Evolutionary conservation across 768 basidiomycete genomes (phyloP), one percentile per base, ranked within the genome.

Genomic region (Mycena leptocephala): DNA sequence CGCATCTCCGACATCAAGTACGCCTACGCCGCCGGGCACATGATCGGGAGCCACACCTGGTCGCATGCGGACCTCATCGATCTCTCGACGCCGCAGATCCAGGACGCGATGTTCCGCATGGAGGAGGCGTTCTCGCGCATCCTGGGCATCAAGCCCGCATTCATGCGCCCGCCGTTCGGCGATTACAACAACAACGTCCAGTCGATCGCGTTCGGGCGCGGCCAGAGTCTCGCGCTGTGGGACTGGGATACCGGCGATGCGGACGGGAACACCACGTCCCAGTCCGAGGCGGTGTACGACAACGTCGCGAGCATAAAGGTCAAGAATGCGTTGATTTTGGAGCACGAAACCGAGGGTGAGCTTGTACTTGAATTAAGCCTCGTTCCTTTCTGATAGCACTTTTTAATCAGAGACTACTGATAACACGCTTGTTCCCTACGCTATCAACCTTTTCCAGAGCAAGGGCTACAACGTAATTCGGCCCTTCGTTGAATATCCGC

Each of bases 331-430:
- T 20, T 56, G 55, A 32, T 56, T 32, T 32, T 56, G 55, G 28
- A 56, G 14, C 55, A 56, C 55, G 86, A 87, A 69, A 83, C 83
- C 5, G 77, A 78, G 24, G 20, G 81, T 80, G 32, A 74, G 48
- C 61, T 56, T 32, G 16, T 16, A 56, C 43, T 16, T 46, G 16
- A 20, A 8, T 14, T 56, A 16, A 18, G 20, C 30, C n/a, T 18
- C 11, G n/a, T 7, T 22, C 5, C 18, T 18, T 51, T 51, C 51
- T 53, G 26, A 56, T 18, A 28, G 20, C 18, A 13, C 3, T 18
- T 56, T n/a, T 30, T 6, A 26, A 51, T 24, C 55, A 56, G 55
- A 32, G 55, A 56, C 55, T 8, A 56, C 55, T 16, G 30, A 14
- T 18, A 32, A 18, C 14, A 13, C 13, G 55, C 55, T 56, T 14